Conservation (phyloP, 2,329 filamentous ascomycete species). For the Hypoxylon rubiginosum region DNA sequence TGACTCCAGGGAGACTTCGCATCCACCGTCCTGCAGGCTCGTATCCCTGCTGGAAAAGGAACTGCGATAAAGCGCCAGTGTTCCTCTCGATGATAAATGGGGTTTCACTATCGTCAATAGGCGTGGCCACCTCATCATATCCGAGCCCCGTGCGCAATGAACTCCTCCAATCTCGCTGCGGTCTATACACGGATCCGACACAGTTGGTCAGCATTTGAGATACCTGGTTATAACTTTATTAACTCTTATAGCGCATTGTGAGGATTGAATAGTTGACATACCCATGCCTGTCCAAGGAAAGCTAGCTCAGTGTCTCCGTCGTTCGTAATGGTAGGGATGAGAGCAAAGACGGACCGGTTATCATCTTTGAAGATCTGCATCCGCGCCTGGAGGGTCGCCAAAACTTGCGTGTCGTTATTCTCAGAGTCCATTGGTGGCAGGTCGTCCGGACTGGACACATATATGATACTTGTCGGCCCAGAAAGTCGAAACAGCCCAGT, state of each 20-base stretch:
- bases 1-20: background rate
- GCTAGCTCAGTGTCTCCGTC: background rate
- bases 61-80: background rate
- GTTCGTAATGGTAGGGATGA: background rate
- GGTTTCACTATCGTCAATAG: background rate
- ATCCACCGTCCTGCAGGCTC: background rate
- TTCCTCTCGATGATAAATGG: background rate
- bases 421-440: background rate
- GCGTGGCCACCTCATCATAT: background rate
- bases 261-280: background rate
- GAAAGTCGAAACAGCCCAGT: background rate
- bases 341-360: background rate
- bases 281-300: background rate
- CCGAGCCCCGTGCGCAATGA: background rate
- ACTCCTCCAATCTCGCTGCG: background rate
- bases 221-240: background rate
- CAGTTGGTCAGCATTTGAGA: background rate
- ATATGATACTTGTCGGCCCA: background rate
- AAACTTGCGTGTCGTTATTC: background rate
- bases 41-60: background rate
- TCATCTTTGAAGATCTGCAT: constrained; percentile 1
- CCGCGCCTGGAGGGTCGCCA: background rate
- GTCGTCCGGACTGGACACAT: background rate
- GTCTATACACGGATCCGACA: background rate
- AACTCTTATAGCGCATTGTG: background rate